These are phyloP conservation scores for Cantharellus anzutake DNA, from an alignment of 768 basidiomycete species.

Conservation along the genomic window DNA sequence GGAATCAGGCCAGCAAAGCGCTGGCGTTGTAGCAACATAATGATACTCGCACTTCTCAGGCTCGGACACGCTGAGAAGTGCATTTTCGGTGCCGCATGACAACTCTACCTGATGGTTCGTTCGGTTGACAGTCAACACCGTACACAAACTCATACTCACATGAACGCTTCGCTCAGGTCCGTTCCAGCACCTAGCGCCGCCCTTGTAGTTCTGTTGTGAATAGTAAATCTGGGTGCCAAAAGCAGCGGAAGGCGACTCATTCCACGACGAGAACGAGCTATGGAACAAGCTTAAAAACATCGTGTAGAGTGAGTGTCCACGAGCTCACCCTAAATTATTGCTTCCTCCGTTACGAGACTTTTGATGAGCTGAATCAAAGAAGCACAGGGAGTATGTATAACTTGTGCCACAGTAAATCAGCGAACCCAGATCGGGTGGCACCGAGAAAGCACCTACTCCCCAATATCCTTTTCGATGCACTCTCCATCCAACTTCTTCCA, in stretches of 20 bases:
- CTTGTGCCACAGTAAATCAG: slow-evolving; percentile 21
- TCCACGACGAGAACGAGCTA: slow-evolving; percentile 71
- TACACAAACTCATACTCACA: slow-evolving; percentile 22
- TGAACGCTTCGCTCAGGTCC: slow-evolving; percentile 76
- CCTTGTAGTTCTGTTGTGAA: slow-evolving; percentile 58
- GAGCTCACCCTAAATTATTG: slow-evolving; percentile 65
- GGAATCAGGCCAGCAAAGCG: slow-evolving; percentile 37
- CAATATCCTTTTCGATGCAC: slow-evolving; percentile 64
- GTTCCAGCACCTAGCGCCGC: slow-evolving; percentile 89
- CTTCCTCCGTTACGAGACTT: slow-evolving; percentile 62
- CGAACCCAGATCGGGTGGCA: background rate
- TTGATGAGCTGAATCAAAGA: slow-evolving; percentile 77
- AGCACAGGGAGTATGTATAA: slow-evolving; percentile 86
- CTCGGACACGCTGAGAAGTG: slow-evolving; percentile 57
- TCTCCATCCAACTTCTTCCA: slow-evolving; percentile 86
- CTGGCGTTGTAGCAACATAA: slow-evolving; percentile 68
- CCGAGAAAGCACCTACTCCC: slow-evolving; percentile 52
- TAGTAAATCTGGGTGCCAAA: slow-evolving; percentile 60
- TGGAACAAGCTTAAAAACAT: background rate
- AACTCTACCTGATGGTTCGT: slow-evolving; percentile 40
- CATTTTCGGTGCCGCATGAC: slow-evolving; percentile 73
- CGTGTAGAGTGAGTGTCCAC: background rate
- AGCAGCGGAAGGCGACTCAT: slow-evolving; percentile 33
- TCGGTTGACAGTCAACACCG: background rate
- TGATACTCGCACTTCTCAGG: slow-evolving; percentile 95